A percentile compares a stretch with the other conserved stretches of the same genome.
phyloP scores from a whole-genome alignment of 2,329 filamentous ascomycete species.

The Fusarium poae region DNA sequence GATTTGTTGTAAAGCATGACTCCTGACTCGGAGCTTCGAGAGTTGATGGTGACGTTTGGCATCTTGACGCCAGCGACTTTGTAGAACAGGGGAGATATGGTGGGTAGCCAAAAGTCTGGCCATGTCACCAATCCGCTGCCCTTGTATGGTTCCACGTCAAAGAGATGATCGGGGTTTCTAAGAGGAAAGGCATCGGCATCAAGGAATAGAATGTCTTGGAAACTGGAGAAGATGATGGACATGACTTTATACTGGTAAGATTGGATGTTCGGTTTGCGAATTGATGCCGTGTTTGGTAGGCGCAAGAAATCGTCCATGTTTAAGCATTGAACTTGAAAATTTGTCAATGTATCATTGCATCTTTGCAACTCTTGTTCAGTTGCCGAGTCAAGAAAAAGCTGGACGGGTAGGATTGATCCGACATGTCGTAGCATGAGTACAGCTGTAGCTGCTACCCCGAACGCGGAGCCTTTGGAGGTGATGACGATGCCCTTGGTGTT shows the following conservation, averaged over 20 bases:
- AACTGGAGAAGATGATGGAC: constrained; percentile 44
- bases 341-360: constrained; percentile 22
- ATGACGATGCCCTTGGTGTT: constrained; percentile 41
- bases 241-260: constrained; percentile 43
- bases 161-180: constrained; percentile 35
- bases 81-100: constrained; percentile 44
- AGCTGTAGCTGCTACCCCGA: constrained; percentile 43
- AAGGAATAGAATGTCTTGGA: constrained; percentile 42
- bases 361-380: constrained; percentile 25
- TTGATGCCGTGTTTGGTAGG: constrained; percentile 7
- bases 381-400: constrained; percentile 41
- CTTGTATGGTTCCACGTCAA: constrained; percentile 38
- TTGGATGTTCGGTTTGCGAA: constrained; percentile 23
- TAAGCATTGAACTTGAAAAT: constrained; percentile 31
- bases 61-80: constrained; percentile 31
- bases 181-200: constrained; percentile 46
- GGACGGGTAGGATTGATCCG: constrained; percentile 35
- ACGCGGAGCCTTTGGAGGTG: constrained; percentile 29
- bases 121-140: constrained; percentile 41
- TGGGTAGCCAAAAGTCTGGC: constrained; percentile 48
- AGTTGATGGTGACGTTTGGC: constrained; percentile 38
- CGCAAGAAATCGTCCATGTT: constrained; percentile 43
- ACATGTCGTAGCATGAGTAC: constrained; percentile 42
- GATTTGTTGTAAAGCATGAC: constrained; percentile 44
- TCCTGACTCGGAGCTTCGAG: constrained; percentile 42